Conservation (phyloP, 139 green algal species). For the Desmodesmus armatus region DNA sequence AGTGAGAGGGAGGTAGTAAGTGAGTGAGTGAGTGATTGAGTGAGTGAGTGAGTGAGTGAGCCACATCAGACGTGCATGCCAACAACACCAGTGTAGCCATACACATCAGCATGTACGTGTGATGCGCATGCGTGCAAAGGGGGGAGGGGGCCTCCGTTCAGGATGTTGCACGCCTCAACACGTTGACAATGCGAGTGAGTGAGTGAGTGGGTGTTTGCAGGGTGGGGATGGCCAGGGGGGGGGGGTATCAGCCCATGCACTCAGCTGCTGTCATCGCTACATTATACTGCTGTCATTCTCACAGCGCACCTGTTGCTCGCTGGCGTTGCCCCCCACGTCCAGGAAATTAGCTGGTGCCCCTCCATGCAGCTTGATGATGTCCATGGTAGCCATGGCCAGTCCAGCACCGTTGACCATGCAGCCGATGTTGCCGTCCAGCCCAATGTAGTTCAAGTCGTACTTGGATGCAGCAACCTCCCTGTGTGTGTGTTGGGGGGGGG, state of each 20-base stretch:
- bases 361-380: conserved; percentile 99
- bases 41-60: too few relatives aligned
- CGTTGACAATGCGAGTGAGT: not conserved
- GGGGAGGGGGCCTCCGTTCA: too few relatives aligned
- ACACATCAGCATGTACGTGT: too few relatives aligned
- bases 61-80: too few relatives aligned
- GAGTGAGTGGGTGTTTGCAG: not conserved
- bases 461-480: conserved; percentile 91
- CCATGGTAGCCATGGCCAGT: conserved; percentile 99
- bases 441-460: conserved; percentile 99
- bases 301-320: conserved; percentile 84
- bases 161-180: not conserved
- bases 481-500: too few relatives aligned
- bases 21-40: too few relatives aligned
- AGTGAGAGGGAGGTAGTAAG: too few relatives aligned
- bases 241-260: not conserved
- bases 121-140: too few relatives aligned
- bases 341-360: conserved; percentile 97
- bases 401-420: conserved; percentile 99
- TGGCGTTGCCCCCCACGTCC: conserved; percentile 96
- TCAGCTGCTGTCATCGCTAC: not conserved
- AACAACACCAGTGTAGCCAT: too few relatives aligned
- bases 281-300: not conserved
- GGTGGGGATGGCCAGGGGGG: not conserved
- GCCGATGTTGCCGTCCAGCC: conserved; percentile 94